These are phyloP conservation scores for Yamadazyma atmosphaerica DNA, from an alignment of 1,139 yeast genomes.

Conservation along the genomic window DNA sequence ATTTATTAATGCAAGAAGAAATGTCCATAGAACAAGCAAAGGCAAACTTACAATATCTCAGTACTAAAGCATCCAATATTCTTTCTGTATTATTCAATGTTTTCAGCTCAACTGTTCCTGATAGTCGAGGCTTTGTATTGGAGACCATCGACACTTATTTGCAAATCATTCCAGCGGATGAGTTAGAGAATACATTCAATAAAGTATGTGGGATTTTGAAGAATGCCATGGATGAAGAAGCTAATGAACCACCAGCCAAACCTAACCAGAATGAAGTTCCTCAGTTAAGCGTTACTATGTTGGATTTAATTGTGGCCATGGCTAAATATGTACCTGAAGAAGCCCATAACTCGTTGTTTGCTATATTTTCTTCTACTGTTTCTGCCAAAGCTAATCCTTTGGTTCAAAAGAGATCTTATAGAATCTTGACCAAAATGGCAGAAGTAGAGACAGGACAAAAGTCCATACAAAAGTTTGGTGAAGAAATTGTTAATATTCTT, in stretches of 20 bases:
- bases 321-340: constrained; percentile 74
- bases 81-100: constrained; percentile 89
- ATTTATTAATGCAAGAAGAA: constrained; percentile 57
- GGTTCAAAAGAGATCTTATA: constrained; percentile 87
- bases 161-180: constrained; percentile 65
- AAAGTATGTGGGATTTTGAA: constrained; percentile 81
- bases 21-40: constrained; percentile 60
- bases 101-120: constrained; percentile 82
- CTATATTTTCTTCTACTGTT: constrained; percentile 75
- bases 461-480: constrained; percentile 51
- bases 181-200: constrained; percentile 74
- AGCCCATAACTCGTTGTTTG: constrained; percentile 70
- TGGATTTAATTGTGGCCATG: constrained; percentile 89
- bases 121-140: constrained; percentile 77
- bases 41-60: constrained; percentile 59
- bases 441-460: constrained; percentile 67
- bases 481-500: constrained; percentile 61
- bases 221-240: constrained; percentile 70
- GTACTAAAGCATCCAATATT: constrained; percentile 68
- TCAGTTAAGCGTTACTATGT: constrained; percentile 75
- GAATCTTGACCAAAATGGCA: constrained; percentile 69
- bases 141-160: constrained; percentile 85
- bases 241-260: constrained; percentile 9
- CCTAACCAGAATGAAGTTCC: constrained; percentile 26
- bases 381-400: constrained; percentile 55